A percentile compares a stretch with the other conserved stretches of the same genome.
Conservation (phyloP, 2,329 filamentous ascomycete species). For the Trichoderma citrinoviride region DNA sequence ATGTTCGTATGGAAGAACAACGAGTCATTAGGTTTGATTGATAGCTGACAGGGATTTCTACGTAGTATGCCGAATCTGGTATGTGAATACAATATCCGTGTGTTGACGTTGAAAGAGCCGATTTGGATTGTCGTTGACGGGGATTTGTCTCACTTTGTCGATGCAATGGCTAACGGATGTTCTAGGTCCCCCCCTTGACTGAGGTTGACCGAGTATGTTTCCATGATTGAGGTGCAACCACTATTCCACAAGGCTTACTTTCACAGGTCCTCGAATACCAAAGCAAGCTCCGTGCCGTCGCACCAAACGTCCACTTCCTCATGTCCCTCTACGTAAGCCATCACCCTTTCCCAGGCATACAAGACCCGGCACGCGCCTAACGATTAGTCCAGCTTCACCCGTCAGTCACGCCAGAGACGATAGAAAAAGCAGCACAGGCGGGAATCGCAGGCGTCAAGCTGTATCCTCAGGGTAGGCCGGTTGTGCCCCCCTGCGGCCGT, state of each 20-base stretch:
- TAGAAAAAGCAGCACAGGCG: constrained; percentile 68
- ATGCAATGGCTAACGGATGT: background rate
- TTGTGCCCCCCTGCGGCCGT: background rate
- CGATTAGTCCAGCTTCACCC: constrained; percentile 47
- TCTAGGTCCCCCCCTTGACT: constrained; percentile 53
- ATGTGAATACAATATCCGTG: constrained; percentile 13
- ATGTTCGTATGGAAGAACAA: constrained; percentile 28
- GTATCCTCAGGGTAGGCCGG: constrained; percentile 56
- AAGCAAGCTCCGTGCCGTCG: constrained; percentile 56
- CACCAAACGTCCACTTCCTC: constrained; percentile 63
- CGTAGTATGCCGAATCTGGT: constrained; percentile 59
- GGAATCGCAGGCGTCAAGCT: constrained; percentile 72
- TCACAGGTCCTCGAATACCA: constrained; percentile 63
- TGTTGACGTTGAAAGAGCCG: background rate
- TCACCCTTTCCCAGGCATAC: background rate
- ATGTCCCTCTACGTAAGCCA: constrained; percentile 65
- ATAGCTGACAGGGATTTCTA: constrained; percentile 25
- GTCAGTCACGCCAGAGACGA: constrained; percentile 64
- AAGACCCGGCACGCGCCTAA: constrained; percentile 1
- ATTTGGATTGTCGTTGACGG: background rate
- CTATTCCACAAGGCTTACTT: background rate
- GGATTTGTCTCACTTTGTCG: background rate
- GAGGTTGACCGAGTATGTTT: constrained; percentile 44
- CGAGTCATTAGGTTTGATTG: constrained; percentile 21
- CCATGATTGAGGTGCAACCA: background rate